Percentiles rank a stretch among this genome's conserved stretches.
Evolutionary conservation across 2,329 filamentous ascomycete species (phyloP).

Genomic region (Fusarium subglutinans): DNA sequence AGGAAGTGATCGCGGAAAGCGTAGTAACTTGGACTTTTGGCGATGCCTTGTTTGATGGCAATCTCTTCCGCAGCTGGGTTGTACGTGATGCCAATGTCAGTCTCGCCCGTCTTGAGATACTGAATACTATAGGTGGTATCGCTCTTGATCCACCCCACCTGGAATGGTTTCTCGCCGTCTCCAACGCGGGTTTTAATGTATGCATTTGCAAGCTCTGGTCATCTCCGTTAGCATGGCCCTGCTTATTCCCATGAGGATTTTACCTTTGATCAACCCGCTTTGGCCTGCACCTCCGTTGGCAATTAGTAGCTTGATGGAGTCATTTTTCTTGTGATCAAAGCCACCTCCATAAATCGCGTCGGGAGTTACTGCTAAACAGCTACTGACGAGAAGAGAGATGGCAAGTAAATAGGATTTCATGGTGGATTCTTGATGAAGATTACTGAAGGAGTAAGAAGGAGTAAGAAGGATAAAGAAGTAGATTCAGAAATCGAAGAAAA

Average conservation of each 20-base stretch:
- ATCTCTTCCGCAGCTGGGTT: constrained; percentile 53
- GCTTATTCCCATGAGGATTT: background rate
- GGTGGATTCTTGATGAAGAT: background rate
- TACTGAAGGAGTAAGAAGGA: background rate
- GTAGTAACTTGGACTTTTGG: constrained; percentile 46
- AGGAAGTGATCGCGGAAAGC: constrained; percentile 59
- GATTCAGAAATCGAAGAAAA: fast-evolving
- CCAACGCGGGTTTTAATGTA: constrained; percentile 39
- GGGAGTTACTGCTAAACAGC: constrained; percentile 18
- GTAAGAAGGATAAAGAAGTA: background rate
- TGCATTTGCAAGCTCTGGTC: constrained; percentile 39
- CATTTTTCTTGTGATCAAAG: constrained; percentile 5
- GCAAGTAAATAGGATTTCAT: background rate
- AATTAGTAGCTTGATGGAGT: constrained; percentile 41
- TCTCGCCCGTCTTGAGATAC: constrained; percentile 50
- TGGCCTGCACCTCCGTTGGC: constrained; percentile 51
- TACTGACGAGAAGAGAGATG: background rate
- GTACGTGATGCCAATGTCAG: constrained; percentile 59
- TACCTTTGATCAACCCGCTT: constrained; percentile 46
- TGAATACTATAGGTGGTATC: constrained; percentile 58
- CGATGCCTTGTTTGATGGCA: constrained; percentile 53
- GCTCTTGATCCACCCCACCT: constrained; percentile 56
- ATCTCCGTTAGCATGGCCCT: background rate
- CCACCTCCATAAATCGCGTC: constrained; percentile 37
- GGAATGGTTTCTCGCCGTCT: constrained; percentile 45